Conservation (phyloP, 495 filamentous ascomycete species). For the Parathielavia hyrcaniae region DNA sequence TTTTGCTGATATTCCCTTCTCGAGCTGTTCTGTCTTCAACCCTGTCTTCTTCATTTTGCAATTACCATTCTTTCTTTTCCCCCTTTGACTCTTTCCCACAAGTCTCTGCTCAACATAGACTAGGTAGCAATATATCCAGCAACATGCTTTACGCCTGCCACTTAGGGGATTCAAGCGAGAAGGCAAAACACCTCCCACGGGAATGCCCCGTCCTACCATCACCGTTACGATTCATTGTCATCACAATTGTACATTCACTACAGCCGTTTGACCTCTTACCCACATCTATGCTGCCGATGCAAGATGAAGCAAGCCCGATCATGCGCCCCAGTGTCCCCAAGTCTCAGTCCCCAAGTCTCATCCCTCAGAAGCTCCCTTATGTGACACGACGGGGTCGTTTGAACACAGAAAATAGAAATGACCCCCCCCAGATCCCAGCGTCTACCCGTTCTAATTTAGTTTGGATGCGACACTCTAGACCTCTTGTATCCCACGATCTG, state of each 20-base stretch:
- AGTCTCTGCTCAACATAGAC: too few species aligned
- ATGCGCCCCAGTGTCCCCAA: constrained; percentile 2
- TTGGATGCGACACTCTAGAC: neutral
- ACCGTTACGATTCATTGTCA: neutral
- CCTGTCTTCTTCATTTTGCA: too few species aligned
- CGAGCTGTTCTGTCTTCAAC: too few species aligned
- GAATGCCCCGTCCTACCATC: too few species aligned
- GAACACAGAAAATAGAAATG: neutral
- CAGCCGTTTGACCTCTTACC: neutral
- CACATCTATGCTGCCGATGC: neutral
- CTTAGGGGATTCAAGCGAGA: too few species aligned
- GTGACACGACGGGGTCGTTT: neutral
- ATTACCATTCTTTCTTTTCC: too few species aligned
- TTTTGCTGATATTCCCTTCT: too few species aligned
- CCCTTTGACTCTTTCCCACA: too few species aligned
- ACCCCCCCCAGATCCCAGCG: neutral
- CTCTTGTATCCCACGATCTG: neutral
- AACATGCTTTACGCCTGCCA: too few species aligned
- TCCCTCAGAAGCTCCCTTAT: neutral
- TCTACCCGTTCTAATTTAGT: neutral
- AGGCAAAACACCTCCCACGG: too few species aligned
- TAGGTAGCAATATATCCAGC: too few species aligned
- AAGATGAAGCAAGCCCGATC: constrained; percentile 7
- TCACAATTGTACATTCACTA: neutral
- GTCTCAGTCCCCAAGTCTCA: neutral